phyloP scores from a whole-genome alignment of 2,329 filamentous ascomycete species.

The Fusarium longipes region DNA sequence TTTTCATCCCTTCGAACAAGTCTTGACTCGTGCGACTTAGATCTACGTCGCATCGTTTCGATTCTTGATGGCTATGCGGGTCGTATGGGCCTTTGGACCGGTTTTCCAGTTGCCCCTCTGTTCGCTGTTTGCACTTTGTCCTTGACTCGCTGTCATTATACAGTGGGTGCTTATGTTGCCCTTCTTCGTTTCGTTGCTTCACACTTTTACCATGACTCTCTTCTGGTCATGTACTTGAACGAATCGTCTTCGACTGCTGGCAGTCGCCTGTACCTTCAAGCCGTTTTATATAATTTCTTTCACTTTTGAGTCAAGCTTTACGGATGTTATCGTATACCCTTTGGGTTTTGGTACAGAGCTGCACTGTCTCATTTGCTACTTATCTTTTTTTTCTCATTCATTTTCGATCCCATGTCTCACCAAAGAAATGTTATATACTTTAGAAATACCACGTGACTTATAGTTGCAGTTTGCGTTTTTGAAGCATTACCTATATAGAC shows the following conservation, averaged over 20 bases:
- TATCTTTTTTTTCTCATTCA: background rate
- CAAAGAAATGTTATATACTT: constrained; percentile 26
- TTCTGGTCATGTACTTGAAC: background rate
- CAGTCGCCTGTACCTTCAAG: constrained; percentile 20
- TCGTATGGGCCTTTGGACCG: background rate
- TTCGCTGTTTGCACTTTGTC: constrained; percentile 2
- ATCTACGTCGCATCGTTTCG: constrained; percentile 14
- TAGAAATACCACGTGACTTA: constrained; percentile 41
- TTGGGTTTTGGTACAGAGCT: background rate
- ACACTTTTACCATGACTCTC: constrained; percentile 3
- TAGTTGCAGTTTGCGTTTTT: constrained; percentile 15
- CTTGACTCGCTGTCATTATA: constrained; percentile 13
- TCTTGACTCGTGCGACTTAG: constrained; percentile 19
- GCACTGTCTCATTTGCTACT: background rate
- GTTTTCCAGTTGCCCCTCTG: background rate
- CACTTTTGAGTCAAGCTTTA: constrained; percentile 7
- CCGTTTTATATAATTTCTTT: background rate
- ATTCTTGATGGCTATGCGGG: constrained; percentile 5
- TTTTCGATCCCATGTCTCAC: background rate
- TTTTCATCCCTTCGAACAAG: background rate
- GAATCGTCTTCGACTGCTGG: constrained; percentile 28
- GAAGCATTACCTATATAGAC: constrained; percentile 33
- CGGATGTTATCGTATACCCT: background rate
- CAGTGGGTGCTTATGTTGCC: background rate
- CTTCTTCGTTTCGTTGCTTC: background rate